phyloP scores from a whole-genome alignment of 768 basidiomycete species.

The Strobilomyces dryophilus region DNA sequence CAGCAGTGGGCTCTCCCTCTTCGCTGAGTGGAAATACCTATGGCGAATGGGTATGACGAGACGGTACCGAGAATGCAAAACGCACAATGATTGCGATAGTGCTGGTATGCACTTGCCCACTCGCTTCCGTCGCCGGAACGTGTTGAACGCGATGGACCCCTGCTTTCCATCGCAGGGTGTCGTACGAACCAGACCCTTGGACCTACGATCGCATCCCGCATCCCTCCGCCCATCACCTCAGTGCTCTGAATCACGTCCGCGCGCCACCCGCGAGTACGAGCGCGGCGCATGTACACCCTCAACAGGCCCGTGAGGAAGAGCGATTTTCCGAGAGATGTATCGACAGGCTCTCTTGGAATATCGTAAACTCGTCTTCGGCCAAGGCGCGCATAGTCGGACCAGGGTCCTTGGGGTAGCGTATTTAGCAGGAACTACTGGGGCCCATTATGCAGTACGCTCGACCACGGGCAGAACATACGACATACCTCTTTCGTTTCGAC shows the following conservation, averaged over 20 bases:
- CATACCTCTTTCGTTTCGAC: slow-evolving; percentile 51
- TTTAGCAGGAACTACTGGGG: slow-evolving; percentile 62
- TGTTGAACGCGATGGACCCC: slow-evolving; percentile 96
- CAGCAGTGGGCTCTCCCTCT: slow-evolving; percentile 46
- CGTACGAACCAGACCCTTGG: slow-evolving; percentile 74
- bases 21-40: slow-evolving; percentile 82
- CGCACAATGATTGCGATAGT: slow-evolving; percentile 83
- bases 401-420: slow-evolving; percentile 52
- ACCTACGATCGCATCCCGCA: slow-evolving; percentile 79
- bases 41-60: not conserved
- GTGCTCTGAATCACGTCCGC: slow-evolving; percentile 55
- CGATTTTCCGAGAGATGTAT: slow-evolving; percentile 32
- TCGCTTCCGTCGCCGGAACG: slow-evolving; percentile 86
- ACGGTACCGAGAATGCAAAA: slow-evolving; percentile 5
- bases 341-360: slow-evolving; percentile 37
- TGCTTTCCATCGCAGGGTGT: slow-evolving; percentile 81
- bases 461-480: not conserved
- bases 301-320: slow-evolving; percentile 77
- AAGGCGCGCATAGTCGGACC: slow-evolving; percentile 74
- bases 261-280: slow-evolving; percentile 55
- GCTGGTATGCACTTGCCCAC: slow-evolving; percentile 88
- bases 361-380: slow-evolving; percentile 60
- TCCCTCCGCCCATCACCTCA: slow-evolving; percentile 56
- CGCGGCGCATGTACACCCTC: slow-evolving; percentile 75
- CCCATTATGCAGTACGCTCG: slow-evolving; percentile 11